These are phyloP conservation scores for Cadophora luteo-olivacea DNA, from an alignment of 2,329 filamentous ascomycete genomes.

Conservation along the genomic window DNA sequence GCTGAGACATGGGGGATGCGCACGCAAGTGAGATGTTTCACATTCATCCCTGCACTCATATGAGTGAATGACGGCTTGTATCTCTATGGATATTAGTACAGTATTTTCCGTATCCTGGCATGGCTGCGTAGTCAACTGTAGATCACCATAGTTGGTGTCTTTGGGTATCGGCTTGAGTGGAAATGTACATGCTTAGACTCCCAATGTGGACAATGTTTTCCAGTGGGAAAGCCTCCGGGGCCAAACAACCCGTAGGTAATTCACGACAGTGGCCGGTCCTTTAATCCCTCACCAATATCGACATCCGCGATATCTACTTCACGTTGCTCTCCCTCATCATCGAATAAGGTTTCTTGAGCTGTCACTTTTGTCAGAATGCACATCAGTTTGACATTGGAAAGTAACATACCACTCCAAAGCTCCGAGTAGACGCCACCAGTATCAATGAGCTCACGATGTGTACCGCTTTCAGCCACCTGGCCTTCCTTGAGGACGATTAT, in stretches of 20 bases:
- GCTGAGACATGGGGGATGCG: not conserved
- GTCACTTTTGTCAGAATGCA: slow-evolving; percentile 28
- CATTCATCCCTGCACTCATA: slow-evolving; percentile 22
- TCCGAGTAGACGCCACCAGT: slow-evolving; percentile 82
- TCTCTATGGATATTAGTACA: slow-evolving; percentile 9
- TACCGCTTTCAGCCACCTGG: slow-evolving; percentile 85
- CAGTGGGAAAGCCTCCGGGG: not conserved
- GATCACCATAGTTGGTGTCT: no score
- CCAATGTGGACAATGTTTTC: not conserved
- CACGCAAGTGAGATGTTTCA: slow-evolving; percentile 27
- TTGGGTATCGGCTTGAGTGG: not conserved
- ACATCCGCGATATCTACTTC: slow-evolving; percentile 39
- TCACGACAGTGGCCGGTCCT: slow-evolving; percentile 23
- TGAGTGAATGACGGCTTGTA: slow-evolving; percentile 13
- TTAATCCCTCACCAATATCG: slow-evolving; percentile 23
- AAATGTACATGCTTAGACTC: not conserved
- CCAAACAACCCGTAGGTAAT: not conserved
- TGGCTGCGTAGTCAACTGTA: not conserved
- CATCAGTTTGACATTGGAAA: slow-evolving; percentile 10
- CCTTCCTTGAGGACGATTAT: slow-evolving; percentile 92
- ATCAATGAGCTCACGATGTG: slow-evolving; percentile 84
- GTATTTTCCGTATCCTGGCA: not conserved
- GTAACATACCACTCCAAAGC: slow-evolving; percentile 81
- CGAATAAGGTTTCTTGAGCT: slow-evolving; percentile 69
- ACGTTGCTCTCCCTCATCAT: slow-evolving; percentile 53